Conservation (phyloP, 192 early-diverging fungal genomes). For the Podochytrium sp. region DNA sequence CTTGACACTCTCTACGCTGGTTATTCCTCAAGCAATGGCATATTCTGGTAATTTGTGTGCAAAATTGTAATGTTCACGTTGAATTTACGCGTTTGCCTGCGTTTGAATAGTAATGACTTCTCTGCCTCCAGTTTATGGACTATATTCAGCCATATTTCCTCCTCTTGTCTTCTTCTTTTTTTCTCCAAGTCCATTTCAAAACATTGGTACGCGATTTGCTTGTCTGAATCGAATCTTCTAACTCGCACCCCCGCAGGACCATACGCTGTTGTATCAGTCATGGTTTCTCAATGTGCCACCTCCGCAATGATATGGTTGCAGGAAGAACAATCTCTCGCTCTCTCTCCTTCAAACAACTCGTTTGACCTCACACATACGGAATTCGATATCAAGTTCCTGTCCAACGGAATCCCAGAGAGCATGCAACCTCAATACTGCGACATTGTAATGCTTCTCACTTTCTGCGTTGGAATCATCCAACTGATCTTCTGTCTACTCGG, state of each 20-base stretch:
- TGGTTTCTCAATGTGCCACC: slow-evolving; percentile 22
- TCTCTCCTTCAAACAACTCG: not conserved
- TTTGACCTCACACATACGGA: not conserved
- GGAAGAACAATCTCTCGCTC: not conserved
- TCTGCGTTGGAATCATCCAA: not conserved
- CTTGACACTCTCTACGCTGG: slow-evolving; percentile 19
- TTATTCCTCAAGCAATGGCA: slow-evolving; percentile 31
- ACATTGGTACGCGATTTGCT: slow-evolving; percentile 17
- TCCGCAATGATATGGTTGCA: not conserved
- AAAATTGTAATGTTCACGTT: no score
- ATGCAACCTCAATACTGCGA: not conserved
- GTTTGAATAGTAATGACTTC: slow-evolving; percentile 23
- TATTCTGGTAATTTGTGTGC: slow-evolving; percentile 24
- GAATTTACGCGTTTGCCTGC: not conserved
- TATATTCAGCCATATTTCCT: slow-evolving; percentile 22
- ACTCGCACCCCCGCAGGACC: not conserved
- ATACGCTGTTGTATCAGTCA: slow-evolving; percentile 21
- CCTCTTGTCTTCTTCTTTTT: slow-evolving; percentile 19
- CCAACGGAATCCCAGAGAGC: not conserved
- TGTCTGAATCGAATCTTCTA: not conserved
- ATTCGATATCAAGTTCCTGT: not conserved
- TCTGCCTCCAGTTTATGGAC: slow-evolving; percentile 26
- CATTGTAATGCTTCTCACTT: slow-evolving; percentile 10
- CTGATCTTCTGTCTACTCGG: not conserved
- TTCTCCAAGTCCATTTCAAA: slow-evolving; percentile 15